Percentiles rank a stretch among this genome's conserved stretches.
Evolutionary conservation across 1,284 basidiomycete species (phyloP).

Genomic region (Pisolithus thermaeus): DNA sequence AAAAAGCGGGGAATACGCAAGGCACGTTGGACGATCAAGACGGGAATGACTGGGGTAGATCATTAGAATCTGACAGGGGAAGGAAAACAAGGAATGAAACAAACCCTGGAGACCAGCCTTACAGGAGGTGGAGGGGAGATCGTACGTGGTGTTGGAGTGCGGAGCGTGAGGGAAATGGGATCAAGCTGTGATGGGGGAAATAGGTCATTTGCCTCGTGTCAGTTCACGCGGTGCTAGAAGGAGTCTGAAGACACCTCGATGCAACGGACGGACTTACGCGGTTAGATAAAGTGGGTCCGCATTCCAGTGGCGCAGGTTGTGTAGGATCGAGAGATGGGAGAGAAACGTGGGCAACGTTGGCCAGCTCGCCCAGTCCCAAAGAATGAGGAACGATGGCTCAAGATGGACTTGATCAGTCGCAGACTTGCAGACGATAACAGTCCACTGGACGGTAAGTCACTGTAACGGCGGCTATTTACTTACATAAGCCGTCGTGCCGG

Average conservation of each 20-base stretch:
- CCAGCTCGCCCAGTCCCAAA: background rate
- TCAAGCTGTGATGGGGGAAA: slow-evolving; percentile 23
- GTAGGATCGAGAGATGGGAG: background rate
- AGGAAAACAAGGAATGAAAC: background rate
- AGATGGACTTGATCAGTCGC: background rate
- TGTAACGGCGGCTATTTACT: too few relatives aligned
- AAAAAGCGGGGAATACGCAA: background rate
- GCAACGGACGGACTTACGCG: slow-evolving; percentile 12
- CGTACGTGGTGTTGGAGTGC: slow-evolving; percentile 7
- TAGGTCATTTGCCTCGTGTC: slow-evolving; percentile 33
- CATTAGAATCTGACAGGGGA: background rate
- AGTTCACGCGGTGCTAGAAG: slow-evolving; percentile 29
- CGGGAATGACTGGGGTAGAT: background rate
- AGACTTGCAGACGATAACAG: background rate
- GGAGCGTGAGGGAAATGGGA: background rate
- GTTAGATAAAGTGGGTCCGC: slow-evolving; percentile 2
- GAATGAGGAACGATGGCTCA: background rate
- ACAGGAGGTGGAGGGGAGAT: slow-evolving; percentile 3
- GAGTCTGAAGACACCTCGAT: slow-evolving; percentile 9
- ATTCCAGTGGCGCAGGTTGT: background rate
- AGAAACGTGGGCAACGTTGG: background rate
- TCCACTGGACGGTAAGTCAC: background rate
- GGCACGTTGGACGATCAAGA: background rate
- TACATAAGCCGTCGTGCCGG: too few relatives aligned
- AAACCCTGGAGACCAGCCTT: background rate